Evolutionary conservation across 768 basidiomycete species (phyloP).

Genomic region (Phlebiopsis flavidoalba): DNA sequence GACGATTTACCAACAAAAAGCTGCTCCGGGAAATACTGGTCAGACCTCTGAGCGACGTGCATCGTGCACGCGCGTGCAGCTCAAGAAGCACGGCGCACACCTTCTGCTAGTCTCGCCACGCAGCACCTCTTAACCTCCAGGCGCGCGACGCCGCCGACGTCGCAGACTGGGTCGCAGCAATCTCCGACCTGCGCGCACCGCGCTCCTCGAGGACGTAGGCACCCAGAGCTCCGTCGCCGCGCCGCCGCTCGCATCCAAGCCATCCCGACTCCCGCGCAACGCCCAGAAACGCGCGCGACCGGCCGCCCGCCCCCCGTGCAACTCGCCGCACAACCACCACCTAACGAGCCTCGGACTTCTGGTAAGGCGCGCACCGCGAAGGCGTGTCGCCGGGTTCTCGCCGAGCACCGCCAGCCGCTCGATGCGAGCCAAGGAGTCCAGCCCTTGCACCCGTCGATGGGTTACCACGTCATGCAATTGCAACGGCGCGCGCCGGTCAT

Average conservation of each 20-base stretch:
- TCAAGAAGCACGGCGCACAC: conserved; percentile 88
- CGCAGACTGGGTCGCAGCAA: conserved; percentile 75
- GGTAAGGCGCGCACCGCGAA: too few relatives aligned
- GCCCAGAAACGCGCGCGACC: too few relatives aligned
- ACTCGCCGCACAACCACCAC: conserved; percentile 36
- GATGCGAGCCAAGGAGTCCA: too few relatives aligned
- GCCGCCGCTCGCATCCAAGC: conserved; percentile 40
- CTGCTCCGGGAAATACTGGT: conserved; percentile 81
- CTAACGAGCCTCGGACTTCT: conserved; percentile 78
- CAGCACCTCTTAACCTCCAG: conserved; percentile 91
- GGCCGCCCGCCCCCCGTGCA: too few relatives aligned
- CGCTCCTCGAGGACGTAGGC: conserved; percentile 52
- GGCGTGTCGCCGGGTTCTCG: conserved; percentile 38
- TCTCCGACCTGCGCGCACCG: conserved; percentile 73
- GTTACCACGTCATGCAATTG: too few relatives aligned
- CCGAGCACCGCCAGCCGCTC: too few relatives aligned
- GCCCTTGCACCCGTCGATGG: too few relatives aligned
- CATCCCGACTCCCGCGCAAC: too few relatives aligned
- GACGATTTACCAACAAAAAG: conserved; percentile 78
- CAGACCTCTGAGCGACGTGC: conserved; percentile 76
- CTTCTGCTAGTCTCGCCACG: conserved; percentile 85
- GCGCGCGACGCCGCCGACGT: conserved; percentile 70
- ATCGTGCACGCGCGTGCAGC: conserved; percentile 83
- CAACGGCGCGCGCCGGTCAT: conserved; percentile 86
- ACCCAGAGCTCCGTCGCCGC: conserved; percentile 45